These are phyloP conservation scores for Eutreptiella sp. DNA, from an alignment of 208 protist genomes.

Conservation along the genomic window DNA sequence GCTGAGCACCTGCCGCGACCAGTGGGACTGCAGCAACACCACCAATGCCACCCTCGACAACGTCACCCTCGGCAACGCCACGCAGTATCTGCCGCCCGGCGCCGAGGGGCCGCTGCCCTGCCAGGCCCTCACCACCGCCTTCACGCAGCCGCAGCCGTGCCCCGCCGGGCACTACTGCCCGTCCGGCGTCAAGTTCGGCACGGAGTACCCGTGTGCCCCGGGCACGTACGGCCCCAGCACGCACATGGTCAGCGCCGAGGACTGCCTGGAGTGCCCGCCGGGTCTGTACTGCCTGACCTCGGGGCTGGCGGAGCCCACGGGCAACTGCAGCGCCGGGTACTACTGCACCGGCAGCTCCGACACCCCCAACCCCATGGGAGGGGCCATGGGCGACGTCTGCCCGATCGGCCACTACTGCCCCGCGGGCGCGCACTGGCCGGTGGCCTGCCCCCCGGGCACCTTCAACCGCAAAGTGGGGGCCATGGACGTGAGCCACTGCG, in stretches of 20 bases:
- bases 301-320: conserved; percentile 1
- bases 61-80: conserved; percentile 28
- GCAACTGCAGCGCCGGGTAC: conserved; percentile 16
- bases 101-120: conserved; percentile 32
- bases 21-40: conserved; percentile 2
- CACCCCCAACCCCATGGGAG: conserved; percentile 4
- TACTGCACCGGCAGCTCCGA: conserved; percentile 21
- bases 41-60: conserved; percentile 39
- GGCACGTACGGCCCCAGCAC: conserved; percentile 39
- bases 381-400: conserved; percentile 26
- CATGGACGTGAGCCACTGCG: not conserved
- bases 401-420: conserved; percentile 40
- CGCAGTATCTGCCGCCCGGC: conserved; percentile 29
- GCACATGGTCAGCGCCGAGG: conserved; percentile 8
- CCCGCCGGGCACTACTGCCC: conserved; percentile 18
- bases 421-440: not conserved
- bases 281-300: conserved; percentile 5
- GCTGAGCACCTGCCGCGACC: conserved; percentile 13
- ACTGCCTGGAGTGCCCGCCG: conserved; percentile 8
- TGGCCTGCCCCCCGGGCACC: conserved; percentile 27
- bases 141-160: conserved; percentile 5
- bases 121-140: not conserved
- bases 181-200: too few species aligned
- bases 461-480: conserved; percentile 24
- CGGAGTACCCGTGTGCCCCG: conserved; percentile 31